Percentiles rank a stretch among this genome's conserved stretches.
Conservation (phyloP, 225 moss, liverwort and hornwort genomes). For the Bryum argenteum region DNA sequence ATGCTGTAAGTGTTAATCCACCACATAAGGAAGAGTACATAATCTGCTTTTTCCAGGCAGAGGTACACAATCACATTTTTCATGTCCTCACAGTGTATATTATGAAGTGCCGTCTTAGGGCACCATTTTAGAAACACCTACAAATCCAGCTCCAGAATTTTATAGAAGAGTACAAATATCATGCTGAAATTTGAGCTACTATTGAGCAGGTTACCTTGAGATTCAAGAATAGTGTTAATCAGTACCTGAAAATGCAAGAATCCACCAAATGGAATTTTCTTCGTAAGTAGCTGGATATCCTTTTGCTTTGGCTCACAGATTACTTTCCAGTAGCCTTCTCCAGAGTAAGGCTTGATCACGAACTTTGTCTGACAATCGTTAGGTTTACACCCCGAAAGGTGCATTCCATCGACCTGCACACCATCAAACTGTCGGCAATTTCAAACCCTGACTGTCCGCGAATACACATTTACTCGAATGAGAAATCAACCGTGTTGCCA, state of each 20-base stretch:
- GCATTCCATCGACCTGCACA: conserved; percentile 71
- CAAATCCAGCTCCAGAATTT: too few relatives aligned
- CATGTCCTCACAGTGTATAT: too few relatives aligned
- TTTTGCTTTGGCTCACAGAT: conserved; percentile 85
- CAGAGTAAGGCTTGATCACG: conserved; percentile 76
- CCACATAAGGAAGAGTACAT: neutral
- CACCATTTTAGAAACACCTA: too few relatives aligned
- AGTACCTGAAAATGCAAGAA: conserved; percentile 53
- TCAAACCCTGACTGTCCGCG: conserved; percentile 37
- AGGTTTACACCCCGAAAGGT: conserved; percentile 42
- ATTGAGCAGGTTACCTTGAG: too few relatives aligned
- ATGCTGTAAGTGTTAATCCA: too few relatives aligned
- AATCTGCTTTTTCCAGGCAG: neutral
- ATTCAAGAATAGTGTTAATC: neutral
- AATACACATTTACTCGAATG: neutral
- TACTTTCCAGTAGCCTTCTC: conserved; percentile 82
- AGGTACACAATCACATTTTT: conserved; percentile 2
- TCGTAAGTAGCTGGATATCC: conserved; percentile 83
- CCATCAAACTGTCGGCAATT: conserved; percentile 54
- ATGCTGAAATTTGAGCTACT: too few relatives aligned
- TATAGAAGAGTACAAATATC: too few relatives aligned
- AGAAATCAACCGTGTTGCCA: too few relatives aligned
- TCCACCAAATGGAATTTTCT: conserved; percentile 86
- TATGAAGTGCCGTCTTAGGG: too few relatives aligned
- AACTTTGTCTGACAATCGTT: conserved; percentile 79